Percentiles rank a stretch among this genome's conserved stretches.
phyloP scores from a whole-genome alignment of 2,329 filamentous ascomycete species.

The Teratosphaeria viscida region DNA sequence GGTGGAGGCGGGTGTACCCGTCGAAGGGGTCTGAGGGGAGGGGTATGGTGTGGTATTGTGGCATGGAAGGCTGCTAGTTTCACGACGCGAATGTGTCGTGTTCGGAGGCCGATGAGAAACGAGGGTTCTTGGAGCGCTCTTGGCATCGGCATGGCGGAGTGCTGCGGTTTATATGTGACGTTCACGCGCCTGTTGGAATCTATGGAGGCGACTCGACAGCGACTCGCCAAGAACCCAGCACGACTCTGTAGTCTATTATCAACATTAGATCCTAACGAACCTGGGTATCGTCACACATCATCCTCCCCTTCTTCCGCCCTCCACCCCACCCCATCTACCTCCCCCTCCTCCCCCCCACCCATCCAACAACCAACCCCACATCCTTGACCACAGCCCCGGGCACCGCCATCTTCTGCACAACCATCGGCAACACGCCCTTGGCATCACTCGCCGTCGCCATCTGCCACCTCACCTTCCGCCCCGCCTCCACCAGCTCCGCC shows the following conservation, averaged over 20 bases:
- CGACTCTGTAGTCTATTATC: no score
- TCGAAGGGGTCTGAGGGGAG: background rate
- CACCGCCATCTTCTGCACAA: conserved; percentile 54
- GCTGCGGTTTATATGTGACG: no score
- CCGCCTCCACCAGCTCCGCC: conserved; percentile 36
- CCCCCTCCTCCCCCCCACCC: conserved; percentile 30
- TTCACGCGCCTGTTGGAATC: no score
- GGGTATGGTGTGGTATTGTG: background rate
- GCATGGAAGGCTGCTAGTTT: no score
- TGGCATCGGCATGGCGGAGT: no score
- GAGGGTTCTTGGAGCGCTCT: no score
- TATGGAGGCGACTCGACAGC: no score
- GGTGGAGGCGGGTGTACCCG: background rate
- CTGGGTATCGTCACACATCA: background rate
- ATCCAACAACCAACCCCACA: conserved; percentile 56
- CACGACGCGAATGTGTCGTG: no score
- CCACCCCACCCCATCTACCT: background rate
- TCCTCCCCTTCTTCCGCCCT: background rate
- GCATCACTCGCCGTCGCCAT: conserved; percentile 71
- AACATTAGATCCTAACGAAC: background rate
- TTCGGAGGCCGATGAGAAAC: no score
- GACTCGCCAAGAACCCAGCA: no score
- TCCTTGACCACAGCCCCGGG: conserved; percentile 58
- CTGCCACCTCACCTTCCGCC: conserved; percentile 53
- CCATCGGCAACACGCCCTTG: conserved; percentile 53